Base-by-base conservation (phyloP, 139 green algal species). In the Desmodesmus armatus region DNA sequence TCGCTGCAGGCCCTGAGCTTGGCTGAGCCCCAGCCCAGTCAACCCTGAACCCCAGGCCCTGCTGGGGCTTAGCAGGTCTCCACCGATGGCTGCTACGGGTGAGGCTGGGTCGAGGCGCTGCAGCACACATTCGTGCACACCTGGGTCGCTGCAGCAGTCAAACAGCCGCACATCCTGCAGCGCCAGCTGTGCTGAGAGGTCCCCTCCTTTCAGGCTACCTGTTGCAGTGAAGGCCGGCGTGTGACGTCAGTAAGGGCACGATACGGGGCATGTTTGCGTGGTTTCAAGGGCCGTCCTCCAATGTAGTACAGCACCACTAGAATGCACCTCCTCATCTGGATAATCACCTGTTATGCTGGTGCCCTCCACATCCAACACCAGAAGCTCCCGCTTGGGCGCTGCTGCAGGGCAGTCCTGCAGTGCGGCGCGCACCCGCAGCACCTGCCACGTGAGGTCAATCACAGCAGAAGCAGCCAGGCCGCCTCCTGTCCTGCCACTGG, bases 111-210 rank as follows among this genome's bases (percentile, higher is more conserved):
- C 37, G 15, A 85, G 33, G 2, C 67, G 69, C 69, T 60, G 51
- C 40, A 91, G 40, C 37, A 91, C 83, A 35, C 75, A 84, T 49
- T 91, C 85, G 2, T 35, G 33, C 23, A 87, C 77, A 21, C 88
- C 88, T 29, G 82, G 85, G 40, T 87, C 85, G 27, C 77, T 72
- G 58, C 43, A 88, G 62, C 82, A 78, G 82, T 89, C 88, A 53
- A 82, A 82, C 37, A 82, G 37, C 7, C 55, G 55, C 3, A 82
- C 19, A 1, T 82, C 76, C 37, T 82, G 76, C 55, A 82, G 31
- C 41, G 53, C 35, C 23, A 82, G 76, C 35, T 82, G 76, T 21
- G 37, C 76, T 31, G 37, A 60, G 4, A 82, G 37, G 35, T 1
- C 39, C 25, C 17, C 27, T 23, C 47, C 53, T 19, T 33, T 47